A percentile compares a stretch with the other conserved stretches of the same genome.
Conservation (phyloP, 2,329 filamentous ascomycete species). For the Aureobasidium sp. region DNA sequence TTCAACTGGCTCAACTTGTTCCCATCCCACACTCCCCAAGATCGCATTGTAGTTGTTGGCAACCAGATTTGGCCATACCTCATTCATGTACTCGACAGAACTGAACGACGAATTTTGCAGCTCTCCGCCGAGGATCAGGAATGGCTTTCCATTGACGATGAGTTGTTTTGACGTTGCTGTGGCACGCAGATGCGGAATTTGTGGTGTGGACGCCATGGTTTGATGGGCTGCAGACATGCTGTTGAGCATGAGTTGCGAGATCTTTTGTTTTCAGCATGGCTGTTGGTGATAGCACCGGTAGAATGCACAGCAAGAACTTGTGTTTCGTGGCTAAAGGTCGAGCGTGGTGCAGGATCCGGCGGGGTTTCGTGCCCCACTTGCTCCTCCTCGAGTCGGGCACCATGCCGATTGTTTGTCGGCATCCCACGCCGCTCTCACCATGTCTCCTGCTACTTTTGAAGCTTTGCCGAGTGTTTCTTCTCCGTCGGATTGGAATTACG, state of each 20-base stretch:
- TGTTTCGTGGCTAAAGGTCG: neutral
- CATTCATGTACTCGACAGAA: conserved; percentile 39
- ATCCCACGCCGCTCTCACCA: neutral
- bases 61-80: conserved; percentile 38
- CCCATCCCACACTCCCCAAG: conserved; percentile 41
- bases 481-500: neutral
- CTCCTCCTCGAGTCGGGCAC: neutral
- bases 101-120: conserved; percentile 44
- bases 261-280: neutral
- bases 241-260: neutral
- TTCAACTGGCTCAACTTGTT: conserved; percentile 41
- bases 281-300: neutral
- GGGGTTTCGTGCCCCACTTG: neutral
- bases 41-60: conserved; percentile 40
- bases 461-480: neutral
- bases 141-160: conserved; percentile 39
- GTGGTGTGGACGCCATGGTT: too few species aligned
- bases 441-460: neutral
- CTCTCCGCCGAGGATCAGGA: conserved; percentile 40
- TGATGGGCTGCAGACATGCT: too few species aligned
- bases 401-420: neutral
- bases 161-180: conserved; percentile 30
- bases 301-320: neutral
- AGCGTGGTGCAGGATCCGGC: too few species aligned
- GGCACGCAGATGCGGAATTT: conserved; percentile 18